phyloP scores from a whole-genome alignment of 164 flowering plant genomes.

The Aristolochia contorta region DNA sequence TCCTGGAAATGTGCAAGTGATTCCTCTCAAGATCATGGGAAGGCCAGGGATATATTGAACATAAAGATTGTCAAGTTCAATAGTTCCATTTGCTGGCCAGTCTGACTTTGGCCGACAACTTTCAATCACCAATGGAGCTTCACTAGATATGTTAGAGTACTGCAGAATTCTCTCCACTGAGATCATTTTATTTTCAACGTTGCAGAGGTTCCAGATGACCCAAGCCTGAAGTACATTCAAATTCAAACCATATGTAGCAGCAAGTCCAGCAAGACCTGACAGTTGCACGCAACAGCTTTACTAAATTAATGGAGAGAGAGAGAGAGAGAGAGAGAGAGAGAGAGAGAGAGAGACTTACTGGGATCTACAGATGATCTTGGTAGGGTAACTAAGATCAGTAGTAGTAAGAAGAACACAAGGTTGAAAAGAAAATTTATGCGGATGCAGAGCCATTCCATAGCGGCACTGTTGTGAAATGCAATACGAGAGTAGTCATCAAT shows the following conservation, averaged over 20 bases:
- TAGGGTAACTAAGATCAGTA: constrained; percentile 60
- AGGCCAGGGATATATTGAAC: constrained; percentile 50
- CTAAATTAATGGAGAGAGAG: not conserved
- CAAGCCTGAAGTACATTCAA: constrained; percentile 71
- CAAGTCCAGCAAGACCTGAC: constrained; percentile 73
- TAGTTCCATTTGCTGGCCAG: constrained; percentile 61
- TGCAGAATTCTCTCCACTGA: constrained; percentile 79
- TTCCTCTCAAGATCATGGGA: constrained; percentile 61
- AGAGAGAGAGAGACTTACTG: constrained; percentile 38
- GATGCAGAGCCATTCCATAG: constrained; percentile 84
- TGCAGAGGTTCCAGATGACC: constrained; percentile 78
- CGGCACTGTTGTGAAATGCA: constrained; percentile 53
- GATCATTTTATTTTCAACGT: constrained; percentile 84
- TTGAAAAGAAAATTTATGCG: constrained; percentile 74
- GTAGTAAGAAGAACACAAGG: constrained; percentile 60
- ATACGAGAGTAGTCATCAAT: constrained; percentile 63
- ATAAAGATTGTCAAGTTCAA: constrained; percentile 46
- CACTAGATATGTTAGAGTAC: constrained; percentile 51
- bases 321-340: too few relatives aligned
- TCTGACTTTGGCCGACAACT: constrained; percentile 38
- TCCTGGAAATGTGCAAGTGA: constrained; percentile 64
- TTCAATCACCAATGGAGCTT: constrained; percentile 62
- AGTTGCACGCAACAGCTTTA: not conserved
- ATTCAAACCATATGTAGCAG: constrained; percentile 71
- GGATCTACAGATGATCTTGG: constrained; percentile 64